These are phyloP conservation scores for Tolypocladium sp. DNA, from an alignment of 2,329 filamentous ascomycete species.

Conservation along the genomic window DNA sequence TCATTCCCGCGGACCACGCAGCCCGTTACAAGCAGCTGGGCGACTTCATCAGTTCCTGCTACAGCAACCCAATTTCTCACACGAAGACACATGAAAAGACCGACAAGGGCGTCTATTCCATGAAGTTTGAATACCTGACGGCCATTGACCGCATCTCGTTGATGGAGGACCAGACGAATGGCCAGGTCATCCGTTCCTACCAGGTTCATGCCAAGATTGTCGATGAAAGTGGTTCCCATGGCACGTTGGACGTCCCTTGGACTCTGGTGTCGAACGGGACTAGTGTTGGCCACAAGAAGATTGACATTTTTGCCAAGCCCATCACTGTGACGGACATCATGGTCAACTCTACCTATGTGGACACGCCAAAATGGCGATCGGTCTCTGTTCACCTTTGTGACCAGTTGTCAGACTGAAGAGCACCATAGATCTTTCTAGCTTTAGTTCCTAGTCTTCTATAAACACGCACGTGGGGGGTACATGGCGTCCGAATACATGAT, in stretches of 20 bases:
- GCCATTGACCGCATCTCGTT: constrained; percentile 12
- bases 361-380: constrained; percentile 13
- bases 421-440: too few relatives aligned
- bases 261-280: constrained; percentile 12
- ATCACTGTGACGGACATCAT: constrained; percentile 11
- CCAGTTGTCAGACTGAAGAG: not conserved
- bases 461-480: too few relatives aligned
- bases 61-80: not conserved
- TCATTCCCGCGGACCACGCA: constrained; percentile 11
- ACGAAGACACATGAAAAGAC: not conserved
- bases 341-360: constrained; percentile 14
- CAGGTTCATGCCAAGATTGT: constrained; percentile 9
- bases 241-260: constrained; percentile 8
- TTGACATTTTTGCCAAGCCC: constrained; percentile 10
- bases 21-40: constrained; percentile 14
- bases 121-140: constrained; percentile 7
- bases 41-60: constrained; percentile 9
- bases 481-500: too few relatives aligned
- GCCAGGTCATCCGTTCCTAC: constrained; percentile 15
- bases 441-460: too few relatives aligned
- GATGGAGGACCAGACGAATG: constrained; percentile 16
- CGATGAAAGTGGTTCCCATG: constrained; percentile 1
- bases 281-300: constrained; percentile 15
- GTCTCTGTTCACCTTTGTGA: constrained; percentile 12
- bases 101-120: not conserved